phyloP scores from a whole-genome alignment of 208 protist species.

The Polymyxa betae region DNA sequence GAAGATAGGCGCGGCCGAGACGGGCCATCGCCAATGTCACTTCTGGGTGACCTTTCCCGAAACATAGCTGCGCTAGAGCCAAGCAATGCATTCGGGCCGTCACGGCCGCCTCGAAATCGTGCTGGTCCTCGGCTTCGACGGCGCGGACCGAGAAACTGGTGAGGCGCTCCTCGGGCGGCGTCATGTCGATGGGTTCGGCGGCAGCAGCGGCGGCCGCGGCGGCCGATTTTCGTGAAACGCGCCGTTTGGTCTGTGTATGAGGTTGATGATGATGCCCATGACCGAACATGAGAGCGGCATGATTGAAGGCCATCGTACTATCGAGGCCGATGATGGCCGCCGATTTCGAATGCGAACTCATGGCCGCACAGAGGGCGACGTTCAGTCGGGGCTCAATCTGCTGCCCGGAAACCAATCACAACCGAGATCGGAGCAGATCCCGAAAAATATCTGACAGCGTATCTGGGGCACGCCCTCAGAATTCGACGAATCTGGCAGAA shows the following conservation, averaged over 20 bases:
- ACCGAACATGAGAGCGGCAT: conserved; percentile 48
- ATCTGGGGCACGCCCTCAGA: no score
- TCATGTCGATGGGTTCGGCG: conserved; percentile 16
- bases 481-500: no score
- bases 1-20: background rate
- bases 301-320: conserved; percentile 28
- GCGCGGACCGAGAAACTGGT: background rate
- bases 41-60: conserved; percentile 22
- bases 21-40: background rate
- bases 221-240: background rate
- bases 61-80: conserved; percentile 36
- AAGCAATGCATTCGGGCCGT: conserved; percentile 28
- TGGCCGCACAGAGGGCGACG: no score
- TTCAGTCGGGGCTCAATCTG: no score
- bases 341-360: conserved; percentile 50
- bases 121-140: background rate
- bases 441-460: no score
- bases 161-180: conserved; percentile 41
- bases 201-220: background rate
- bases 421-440: no score
- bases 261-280: background rate
- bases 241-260: background rate
- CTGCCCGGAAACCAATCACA: no score
- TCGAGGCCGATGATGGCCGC: conserved; percentile 41
- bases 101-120: conserved; percentile 1